Conservation (phyloP, 78 protist species). For the Chrysochromulina tobinii region DNA sequence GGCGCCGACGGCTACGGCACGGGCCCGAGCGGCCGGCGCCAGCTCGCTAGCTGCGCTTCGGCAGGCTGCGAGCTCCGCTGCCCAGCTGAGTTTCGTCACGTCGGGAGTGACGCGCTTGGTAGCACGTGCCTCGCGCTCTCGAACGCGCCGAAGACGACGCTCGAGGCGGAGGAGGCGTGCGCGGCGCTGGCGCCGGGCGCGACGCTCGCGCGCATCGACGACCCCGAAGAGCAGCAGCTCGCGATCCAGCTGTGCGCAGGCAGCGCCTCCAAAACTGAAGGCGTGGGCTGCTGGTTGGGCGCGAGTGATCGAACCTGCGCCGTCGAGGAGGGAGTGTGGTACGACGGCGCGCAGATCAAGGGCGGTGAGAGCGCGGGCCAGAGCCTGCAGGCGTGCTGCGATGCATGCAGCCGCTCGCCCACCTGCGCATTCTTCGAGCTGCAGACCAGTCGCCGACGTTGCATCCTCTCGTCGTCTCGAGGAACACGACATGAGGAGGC, state of each 20-base stretch:
- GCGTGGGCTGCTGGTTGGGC: constrained; percentile 19
- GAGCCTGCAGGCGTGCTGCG: background rate
- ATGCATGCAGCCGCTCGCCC: background rate
- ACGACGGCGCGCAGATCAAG: background rate
- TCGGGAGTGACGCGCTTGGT: background rate
- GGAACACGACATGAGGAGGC: no score
- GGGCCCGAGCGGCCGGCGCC: no score
- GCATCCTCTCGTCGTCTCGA: no score
- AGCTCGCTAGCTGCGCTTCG: no score
- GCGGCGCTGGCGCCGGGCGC: background rate
- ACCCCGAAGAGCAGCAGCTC: background rate
- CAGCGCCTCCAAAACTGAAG: background rate
- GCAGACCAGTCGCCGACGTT: no score
- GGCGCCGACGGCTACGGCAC: no score
- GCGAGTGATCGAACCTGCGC: background rate
- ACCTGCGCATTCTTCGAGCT: background rate
- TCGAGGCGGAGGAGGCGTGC: background rate
- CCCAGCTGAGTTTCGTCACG: no score
- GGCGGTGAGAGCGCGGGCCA: background rate
- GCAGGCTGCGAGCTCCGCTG: no score
- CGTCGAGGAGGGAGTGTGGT: background rate
- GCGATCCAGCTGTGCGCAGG: background rate
- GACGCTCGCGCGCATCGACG: background rate
- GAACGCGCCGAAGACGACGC: background rate
- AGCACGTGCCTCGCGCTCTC: background rate